Conservation (phyloP, 78 protist species). For the Acrasis kona region DNA sequence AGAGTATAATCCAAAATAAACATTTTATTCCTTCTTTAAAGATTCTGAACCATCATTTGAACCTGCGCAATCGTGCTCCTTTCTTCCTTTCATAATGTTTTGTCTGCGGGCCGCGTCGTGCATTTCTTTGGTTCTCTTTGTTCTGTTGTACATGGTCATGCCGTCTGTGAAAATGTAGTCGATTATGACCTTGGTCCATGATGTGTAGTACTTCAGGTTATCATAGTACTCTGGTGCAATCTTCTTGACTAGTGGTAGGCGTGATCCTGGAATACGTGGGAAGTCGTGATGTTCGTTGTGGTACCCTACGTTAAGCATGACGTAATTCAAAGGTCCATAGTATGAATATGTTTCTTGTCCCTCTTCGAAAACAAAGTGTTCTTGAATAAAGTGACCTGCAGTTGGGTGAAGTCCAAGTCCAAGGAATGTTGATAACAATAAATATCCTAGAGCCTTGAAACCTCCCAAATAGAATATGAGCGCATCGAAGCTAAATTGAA, state of each 20-base stretch:
- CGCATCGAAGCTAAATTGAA: constrained; percentile 16
- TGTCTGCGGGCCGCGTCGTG: too few species aligned
- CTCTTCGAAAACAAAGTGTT: constrained; percentile 55
- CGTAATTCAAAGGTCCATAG: constrained; percentile 61
- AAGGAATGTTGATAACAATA: constrained; percentile 38
- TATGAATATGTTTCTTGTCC: constrained; percentile 80
- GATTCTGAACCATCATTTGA: too few species aligned
- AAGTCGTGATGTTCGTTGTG: constrained; percentile 93
- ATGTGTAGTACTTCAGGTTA: neutral
- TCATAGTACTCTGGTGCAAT: constrained; percentile 56
- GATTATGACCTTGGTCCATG: constrained; percentile 1
- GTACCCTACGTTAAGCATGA: constrained; percentile 79
- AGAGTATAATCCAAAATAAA: constrained; percentile 9
- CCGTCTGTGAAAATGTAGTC: neutral
- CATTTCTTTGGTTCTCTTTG: too few species aligned
- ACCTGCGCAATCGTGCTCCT: too few species aligned
- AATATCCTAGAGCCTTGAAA: constrained; percentile 28
- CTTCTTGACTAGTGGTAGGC: constrained; percentile 8
- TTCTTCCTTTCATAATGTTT: too few species aligned
- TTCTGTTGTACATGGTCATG: neutral
- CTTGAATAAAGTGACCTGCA: constrained; percentile 82
- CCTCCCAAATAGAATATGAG: constrained; percentile 29
- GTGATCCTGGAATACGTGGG: constrained; percentile 54
- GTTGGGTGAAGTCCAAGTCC: constrained; percentile 62
- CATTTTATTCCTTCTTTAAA: neutral